Base-by-base conservation (phyloP, 2,329 filamentous ascomycete species). In the Orbilia ellipsospora region DNA sequence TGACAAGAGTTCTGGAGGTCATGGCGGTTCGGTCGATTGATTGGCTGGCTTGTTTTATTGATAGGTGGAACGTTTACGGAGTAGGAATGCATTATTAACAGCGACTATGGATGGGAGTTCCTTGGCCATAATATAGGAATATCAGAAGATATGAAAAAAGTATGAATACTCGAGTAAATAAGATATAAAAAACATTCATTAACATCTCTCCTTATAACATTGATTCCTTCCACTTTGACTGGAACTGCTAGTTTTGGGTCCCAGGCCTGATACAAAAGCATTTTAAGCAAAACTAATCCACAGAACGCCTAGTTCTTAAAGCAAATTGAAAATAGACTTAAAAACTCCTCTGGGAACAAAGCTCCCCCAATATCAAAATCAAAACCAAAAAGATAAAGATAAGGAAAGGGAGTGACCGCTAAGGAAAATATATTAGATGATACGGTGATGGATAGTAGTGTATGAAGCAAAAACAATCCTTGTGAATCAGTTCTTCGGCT, bases 401-500 rank as follows among this genome's bases (percentile, higher is more conserved):
- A 57, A 57, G 23, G n/a, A 16, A 36, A 36, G 31, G 56, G 18
- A 45, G 26, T 31, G 44, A 57, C 16, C 54, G 54, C 54, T 42
- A 57, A 57, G 12, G 2, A 40, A 10, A 23, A 44, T 20, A 16
- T 59, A 16, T 20, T 13, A 44, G 26, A 18, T 42, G 8, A 36
- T 36, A 36, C 2, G 31, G 31, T 36, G 31, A 23, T 23, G 23
- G 23, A 2, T 36, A 36, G 31, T 36, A 6, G 31, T 36, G 31
- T 36, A 36, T 36, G 10, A 36, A 36, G 10, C 5, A 7, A 36
- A 36, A 36, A 10, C 31, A 36, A 10, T 36, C 48, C 48, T 18
- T 8, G 16, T 13, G 13, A 12, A 51, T 31, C 42, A 73, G 13
- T 73, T 56, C 31, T 73, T 73, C n/a, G 69, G 69, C 26, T 65